Percentiles rank a stretch among this genome's conserved stretches.
These are phyloP conservation scores for Umbilicaria muhlenbergii DNA, from an alignment of 495 filamentous ascomycete genomes.

Conservation along the genomic window DNA sequence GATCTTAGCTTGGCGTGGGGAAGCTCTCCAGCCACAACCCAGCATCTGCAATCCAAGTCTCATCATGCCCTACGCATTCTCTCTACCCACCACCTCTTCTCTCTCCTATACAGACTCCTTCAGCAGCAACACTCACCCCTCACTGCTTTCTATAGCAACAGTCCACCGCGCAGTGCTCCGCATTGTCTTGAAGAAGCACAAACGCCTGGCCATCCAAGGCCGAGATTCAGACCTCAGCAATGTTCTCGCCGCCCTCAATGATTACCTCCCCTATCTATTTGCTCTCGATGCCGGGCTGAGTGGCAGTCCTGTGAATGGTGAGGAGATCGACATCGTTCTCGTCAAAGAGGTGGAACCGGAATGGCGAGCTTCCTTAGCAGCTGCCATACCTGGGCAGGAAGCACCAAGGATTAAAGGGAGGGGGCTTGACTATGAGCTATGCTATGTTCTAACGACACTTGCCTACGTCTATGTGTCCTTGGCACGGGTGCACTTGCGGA, in stretches of 20 bases:
- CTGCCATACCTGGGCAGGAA: slow-evolving; percentile 40
- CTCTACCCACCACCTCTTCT: slow-evolving; percentile 68
- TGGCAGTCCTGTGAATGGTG: slow-evolving; percentile 27
- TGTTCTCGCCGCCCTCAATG: slow-evolving; percentile 48
- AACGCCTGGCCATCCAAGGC: slow-evolving; percentile 52
- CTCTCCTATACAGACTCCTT: slow-evolving; percentile 64
- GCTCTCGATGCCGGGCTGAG: slow-evolving; percentile 55
- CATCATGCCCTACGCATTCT: slow-evolving; percentile 74
- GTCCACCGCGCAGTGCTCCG: slow-evolving; percentile 65
- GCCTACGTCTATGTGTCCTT: slow-evolving; percentile 56
- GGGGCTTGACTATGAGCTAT: slow-evolving; percentile 71
- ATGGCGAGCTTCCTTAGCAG: slow-evolving; percentile 72
- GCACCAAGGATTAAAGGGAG: slow-evolving; percentile 45
- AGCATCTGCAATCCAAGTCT: slow-evolving; percentile 1
- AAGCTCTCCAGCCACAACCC: no score
- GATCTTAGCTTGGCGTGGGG: no score
- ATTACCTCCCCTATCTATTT: slow-evolving; percentile 68
- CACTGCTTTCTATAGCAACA: slow-evolving; percentile 60
- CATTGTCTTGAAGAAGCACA: slow-evolving; percentile 65
- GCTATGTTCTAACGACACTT: slow-evolving; percentile 60
- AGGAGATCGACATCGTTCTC: slow-evolving; percentile 50
- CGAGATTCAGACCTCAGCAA: slow-evolving; percentile 49
- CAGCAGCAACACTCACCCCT: slow-evolving; percentile 53
- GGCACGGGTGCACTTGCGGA: slow-evolving; percentile 42
- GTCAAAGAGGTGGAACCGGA: slow-evolving; percentile 42